A percentile compares a stretch with the other conserved stretches of the same genome.
Conservation (phyloP, 768 basidiomycete species). For the Phlebiopsis gigantea region DNA sequence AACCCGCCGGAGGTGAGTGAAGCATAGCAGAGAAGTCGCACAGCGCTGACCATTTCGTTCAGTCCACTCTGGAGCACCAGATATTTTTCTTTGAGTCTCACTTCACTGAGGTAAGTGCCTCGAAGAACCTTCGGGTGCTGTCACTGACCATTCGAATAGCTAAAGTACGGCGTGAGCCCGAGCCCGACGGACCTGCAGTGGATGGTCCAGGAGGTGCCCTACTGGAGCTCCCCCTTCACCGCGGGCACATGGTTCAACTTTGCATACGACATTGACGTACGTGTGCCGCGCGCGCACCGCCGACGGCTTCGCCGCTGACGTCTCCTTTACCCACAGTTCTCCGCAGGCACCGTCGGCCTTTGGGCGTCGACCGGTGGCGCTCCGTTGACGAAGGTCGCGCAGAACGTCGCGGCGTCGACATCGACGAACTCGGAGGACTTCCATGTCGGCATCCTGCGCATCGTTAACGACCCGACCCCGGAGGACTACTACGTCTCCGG, state of each 20-base stretch:
- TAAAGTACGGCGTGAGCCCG: slow-evolving; percentile 53
- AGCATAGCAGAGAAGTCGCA: too few relatives aligned
- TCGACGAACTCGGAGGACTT: slow-evolving; percentile 57
- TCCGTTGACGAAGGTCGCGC: slow-evolving; percentile 45
- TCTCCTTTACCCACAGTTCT: slow-evolving; percentile 38
- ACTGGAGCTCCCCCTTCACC: slow-evolving; percentile 48
- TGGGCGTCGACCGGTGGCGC: slow-evolving; percentile 48
- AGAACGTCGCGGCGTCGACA: slow-evolving; percentile 41
- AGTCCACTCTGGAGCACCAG: slow-evolving; percentile 55
- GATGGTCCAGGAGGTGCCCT: slow-evolving; percentile 39
- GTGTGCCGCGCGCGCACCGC: slow-evolving; percentile 22
- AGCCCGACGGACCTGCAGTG: slow-evolving; percentile 47
- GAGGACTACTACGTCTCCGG: slow-evolving; percentile 59
- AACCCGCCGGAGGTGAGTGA: slow-evolving; percentile 46
- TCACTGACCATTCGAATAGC: slow-evolving; percentile 22
- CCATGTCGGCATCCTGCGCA: slow-evolving; percentile 56
- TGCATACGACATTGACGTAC: slow-evolving; percentile 57
- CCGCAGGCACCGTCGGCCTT: slow-evolving; percentile 46
- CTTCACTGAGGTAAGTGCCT: slow-evolving; percentile 45
- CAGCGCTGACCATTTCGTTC: neutral
- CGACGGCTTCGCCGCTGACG: too few relatives aligned
- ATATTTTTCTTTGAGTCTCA: slow-evolving; percentile 60
- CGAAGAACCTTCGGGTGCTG: too few relatives aligned
- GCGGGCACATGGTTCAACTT: slow-evolving; percentile 61
- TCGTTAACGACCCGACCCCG: slow-evolving; percentile 38